Conservation (phyloP, 139 green algal species). For the Chloropicon primus region DNA sequence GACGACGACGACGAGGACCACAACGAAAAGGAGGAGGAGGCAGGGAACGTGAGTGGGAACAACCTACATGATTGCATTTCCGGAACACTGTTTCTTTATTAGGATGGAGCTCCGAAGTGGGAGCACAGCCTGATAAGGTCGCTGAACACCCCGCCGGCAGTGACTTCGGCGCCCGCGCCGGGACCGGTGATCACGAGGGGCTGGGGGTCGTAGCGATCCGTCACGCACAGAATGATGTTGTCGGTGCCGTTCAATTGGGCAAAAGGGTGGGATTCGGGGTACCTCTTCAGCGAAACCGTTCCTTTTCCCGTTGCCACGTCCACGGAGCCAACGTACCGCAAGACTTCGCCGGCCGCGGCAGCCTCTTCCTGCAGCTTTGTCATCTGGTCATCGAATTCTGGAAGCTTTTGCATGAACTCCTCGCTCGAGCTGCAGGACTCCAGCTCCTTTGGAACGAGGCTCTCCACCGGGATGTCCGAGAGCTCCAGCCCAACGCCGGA, state of each 20-base stretch:
- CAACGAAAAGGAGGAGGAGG: too few relatives aligned
- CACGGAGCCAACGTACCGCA: constrained; percentile 88
- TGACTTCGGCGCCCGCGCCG: constrained; percentile 89
- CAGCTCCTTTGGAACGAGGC: constrained; percentile 69
- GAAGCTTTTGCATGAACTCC: constrained; percentile 38
- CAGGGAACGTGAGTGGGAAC: too few relatives aligned
- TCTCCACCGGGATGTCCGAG: constrained; percentile 65
- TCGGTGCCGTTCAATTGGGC: constrained; percentile 69
- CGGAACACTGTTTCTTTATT: too few relatives aligned
- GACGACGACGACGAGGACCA: too few relatives aligned
- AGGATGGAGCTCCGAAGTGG: constrained; percentile 89
- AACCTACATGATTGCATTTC: too few relatives aligned
- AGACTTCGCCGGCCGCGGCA: constrained; percentile 58
- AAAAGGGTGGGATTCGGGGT: constrained; percentile 76
- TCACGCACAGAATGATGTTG: constrained; percentile 84
- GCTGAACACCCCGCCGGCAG: constrained; percentile 87
- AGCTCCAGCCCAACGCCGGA: constrained; percentile 78
- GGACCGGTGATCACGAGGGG: constrained; percentile 77
- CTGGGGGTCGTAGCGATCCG: constrained; percentile 23
- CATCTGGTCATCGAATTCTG: background rate
- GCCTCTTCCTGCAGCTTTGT: constrained; percentile 30
- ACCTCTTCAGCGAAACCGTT: constrained; percentile 72
- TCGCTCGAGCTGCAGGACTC: constrained; percentile 17
- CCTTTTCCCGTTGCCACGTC: constrained; percentile 53
- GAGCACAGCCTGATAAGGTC: constrained; percentile 82